Evolutionary conservation across 768 basidiomycete genomes (phyloP).

Genomic region (Rhizopogon vinicolor): DNA sequence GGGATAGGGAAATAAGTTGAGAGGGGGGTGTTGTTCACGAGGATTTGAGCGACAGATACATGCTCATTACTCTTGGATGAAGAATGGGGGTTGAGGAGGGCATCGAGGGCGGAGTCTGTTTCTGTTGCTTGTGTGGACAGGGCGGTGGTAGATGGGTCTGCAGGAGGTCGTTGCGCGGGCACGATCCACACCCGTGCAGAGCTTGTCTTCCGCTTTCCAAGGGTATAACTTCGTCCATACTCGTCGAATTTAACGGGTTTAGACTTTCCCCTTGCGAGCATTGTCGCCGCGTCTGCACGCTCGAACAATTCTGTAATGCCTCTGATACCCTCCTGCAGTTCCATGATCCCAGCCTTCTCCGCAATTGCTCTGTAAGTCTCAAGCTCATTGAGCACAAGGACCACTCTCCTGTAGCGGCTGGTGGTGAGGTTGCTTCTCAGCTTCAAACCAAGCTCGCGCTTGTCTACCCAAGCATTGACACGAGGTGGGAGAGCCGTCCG

Average conservation of each 20-base stretch:
- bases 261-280: conserved; percentile 32
- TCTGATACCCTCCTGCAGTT: conserved; percentile 46
- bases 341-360: conserved; percentile 48
- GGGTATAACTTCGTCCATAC: conserved; percentile 79
- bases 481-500: conserved; percentile 53
- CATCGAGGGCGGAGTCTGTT: background rate
- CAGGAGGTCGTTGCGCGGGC: conserved; percentile 34
- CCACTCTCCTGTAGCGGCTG: conserved; percentile 63
- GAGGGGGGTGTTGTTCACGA: conserved; percentile 84
- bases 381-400: conserved; percentile 60
- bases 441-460: conserved; percentile 50
- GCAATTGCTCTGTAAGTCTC: conserved; percentile 61
- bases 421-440: conserved; percentile 62
- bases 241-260: conserved; percentile 63
- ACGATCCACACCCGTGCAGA: conserved; percentile 94
- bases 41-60: conserved; percentile 57
- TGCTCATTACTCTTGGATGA: conserved; percentile 12
- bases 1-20: conserved; percentile 72
- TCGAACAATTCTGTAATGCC: conserved; percentile 61
- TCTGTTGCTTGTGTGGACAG: conserved; percentile 6
- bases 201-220: conserved; percentile 87
- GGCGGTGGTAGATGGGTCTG: conserved; percentile 2
- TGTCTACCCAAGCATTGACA: conserved; percentile 65
- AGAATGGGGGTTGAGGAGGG: conserved; percentile 6
- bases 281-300: conserved; percentile 35